Conservation (phyloP, 2,329 filamentous ascomycete species). For the Trematosphaeria pertusa region DNA sequence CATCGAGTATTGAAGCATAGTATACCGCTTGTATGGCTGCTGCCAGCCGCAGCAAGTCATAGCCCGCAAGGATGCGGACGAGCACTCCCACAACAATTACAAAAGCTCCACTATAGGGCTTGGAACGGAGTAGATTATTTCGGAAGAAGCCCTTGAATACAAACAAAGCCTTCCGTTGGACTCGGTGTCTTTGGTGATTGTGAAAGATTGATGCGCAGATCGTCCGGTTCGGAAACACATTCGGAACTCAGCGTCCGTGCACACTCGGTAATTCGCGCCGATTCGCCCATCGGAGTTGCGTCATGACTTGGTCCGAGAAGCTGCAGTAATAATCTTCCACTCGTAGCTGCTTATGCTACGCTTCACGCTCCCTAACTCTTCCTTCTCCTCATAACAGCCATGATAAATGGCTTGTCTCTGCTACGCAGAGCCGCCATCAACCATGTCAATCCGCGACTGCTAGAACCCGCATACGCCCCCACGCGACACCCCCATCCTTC, state of each 20-base stretch:
- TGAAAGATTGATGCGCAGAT: neutral
- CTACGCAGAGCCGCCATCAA: slow-evolving; percentile 36
- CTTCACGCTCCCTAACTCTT: too few relatives aligned
- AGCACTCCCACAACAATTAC: too few relatives aligned
- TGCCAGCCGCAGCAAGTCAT: too few relatives aligned
- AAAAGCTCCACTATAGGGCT: too few relatives aligned
- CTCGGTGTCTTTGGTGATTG: neutral
- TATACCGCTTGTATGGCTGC: too few relatives aligned
- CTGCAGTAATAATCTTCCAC: too few relatives aligned
- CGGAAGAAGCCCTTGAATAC: too few relatives aligned
- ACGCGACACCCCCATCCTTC: slow-evolving; percentile 19
- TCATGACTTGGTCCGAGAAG: slow-evolving; percentile 8
- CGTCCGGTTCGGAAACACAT: neutral
- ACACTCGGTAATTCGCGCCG: slow-evolving; percentile 4
- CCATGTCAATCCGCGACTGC: slow-evolving; percentile 28
- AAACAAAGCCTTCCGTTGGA: too few relatives aligned
- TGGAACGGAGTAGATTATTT: too few relatives aligned
- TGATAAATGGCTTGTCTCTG: slow-evolving; percentile 49
- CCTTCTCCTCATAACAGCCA: slow-evolving; percentile 31
- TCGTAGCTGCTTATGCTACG: too few relatives aligned
- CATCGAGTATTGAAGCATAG: too few relatives aligned
- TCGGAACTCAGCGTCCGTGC: slow-evolving; percentile 6
- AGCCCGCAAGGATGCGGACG: too few relatives aligned
- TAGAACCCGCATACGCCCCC: slow-evolving; percentile 21
- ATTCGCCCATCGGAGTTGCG: neutral